These are phyloP conservation scores for Discostella stelligera DNA, from an alignment of 352 stramenopile species.

Conservation along the genomic window DNA sequence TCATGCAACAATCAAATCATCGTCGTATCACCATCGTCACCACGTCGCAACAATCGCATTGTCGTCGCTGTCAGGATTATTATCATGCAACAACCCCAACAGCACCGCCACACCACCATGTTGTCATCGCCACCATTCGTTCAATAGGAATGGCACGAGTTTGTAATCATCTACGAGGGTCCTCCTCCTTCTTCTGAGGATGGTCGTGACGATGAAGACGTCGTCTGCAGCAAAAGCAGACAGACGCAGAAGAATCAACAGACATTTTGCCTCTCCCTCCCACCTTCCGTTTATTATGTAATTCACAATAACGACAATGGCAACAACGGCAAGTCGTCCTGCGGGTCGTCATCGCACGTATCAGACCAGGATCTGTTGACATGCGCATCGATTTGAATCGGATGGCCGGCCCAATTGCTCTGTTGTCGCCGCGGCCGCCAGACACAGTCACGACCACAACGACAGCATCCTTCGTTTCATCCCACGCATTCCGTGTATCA, in stretches of 20 bases:
- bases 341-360: neutral
- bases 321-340: neutral
- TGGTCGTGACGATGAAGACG: neutral
- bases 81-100: too few relatives aligned
- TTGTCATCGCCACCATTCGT: neutral
- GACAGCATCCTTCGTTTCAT: neutral
- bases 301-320: neutral
- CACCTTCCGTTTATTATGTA: neutral
- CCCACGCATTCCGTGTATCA: neutral
- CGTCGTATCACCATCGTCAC: neutral
- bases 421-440: neutral
- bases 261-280: conserved; percentile 27
- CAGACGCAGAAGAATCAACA: conserved; percentile 8
- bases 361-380: conserved; percentile 12
- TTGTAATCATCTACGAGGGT: conserved; percentile 36
- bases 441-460: neutral
- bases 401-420: conserved; percentile 32
- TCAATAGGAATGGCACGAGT: conserved; percentile 24
- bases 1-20: neutral
- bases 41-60: neutral
- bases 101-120: neutral
- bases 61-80: too few relatives aligned
- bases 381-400: conserved; percentile 12
- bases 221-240: neutral
- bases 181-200: conserved; percentile 7